phyloP scores from a whole-genome alignment of 208 protist genomes.

The Vickermania spadyakhi region DNA sequence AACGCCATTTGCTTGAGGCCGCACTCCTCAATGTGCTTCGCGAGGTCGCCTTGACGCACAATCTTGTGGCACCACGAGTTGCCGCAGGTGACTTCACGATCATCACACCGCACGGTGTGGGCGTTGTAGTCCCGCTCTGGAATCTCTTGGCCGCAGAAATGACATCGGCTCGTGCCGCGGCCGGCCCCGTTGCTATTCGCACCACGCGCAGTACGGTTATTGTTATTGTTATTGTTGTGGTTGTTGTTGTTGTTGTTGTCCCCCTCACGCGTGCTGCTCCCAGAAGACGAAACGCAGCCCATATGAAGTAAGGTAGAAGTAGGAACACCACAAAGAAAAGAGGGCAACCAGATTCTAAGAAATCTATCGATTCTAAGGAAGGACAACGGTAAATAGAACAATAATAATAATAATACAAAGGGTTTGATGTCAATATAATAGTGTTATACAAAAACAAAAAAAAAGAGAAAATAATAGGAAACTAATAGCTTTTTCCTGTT shows the following conservation, averaged over 20 bases:
- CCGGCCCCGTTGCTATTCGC: neutral
- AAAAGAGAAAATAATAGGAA: too few relatives aligned
- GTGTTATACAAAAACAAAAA: too few relatives aligned
- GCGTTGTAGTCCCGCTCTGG: constrained; percentile 76
- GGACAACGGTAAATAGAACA: too few relatives aligned
- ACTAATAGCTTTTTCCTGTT: too few relatives aligned
- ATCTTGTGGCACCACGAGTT: constrained; percentile 83
- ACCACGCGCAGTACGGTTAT: neutral
- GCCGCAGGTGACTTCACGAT: constrained; percentile 84
- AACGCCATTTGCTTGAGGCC: constrained; percentile 53
- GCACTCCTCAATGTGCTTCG: constrained; percentile 76
- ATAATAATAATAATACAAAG: too few relatives aligned
- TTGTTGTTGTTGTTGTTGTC: neutral
- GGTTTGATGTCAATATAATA: too few relatives aligned
- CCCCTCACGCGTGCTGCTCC: neutral
- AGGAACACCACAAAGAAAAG: neutral
- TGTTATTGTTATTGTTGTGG: neutral
- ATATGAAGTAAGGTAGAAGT: too few relatives aligned
- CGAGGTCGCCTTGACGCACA: constrained; percentile 57
- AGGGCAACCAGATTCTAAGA: too few relatives aligned
- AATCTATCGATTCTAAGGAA: too few relatives aligned
- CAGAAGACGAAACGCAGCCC: neutral
- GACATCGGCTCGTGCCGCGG: constrained; percentile 16
- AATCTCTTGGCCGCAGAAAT: constrained; percentile 56
- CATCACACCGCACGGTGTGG: constrained; percentile 80